phyloP scores from a whole-genome alignment of 345 rosid species.

The Anacardium occidentale region DNA sequence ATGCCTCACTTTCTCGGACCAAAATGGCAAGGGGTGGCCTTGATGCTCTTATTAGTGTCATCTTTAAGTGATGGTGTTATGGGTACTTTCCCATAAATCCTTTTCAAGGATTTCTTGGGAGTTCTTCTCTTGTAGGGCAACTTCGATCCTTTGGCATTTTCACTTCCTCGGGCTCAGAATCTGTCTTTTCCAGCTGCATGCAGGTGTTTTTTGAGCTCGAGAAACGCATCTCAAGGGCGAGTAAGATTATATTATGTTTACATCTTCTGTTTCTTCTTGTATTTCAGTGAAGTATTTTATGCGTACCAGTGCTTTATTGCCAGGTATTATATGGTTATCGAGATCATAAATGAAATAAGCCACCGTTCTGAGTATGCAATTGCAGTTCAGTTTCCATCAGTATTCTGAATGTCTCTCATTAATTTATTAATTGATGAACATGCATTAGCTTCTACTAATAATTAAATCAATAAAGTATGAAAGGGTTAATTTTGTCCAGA shows the following conservation, averaged over 20 bases:
- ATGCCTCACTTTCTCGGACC: background rate
- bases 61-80: background rate
- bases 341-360: background rate
- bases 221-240: conserved; percentile 26
- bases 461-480: too few relatives aligned
- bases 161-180: conserved; percentile 3
- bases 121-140: conserved; percentile 48
- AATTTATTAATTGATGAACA: background rate
- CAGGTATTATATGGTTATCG: background rate
- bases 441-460: background rate
- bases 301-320: background rate
- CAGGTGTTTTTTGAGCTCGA: conserved; percentile 14
- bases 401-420: background rate
- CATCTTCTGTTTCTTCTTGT: background rate
- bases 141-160: conserved; percentile 65
- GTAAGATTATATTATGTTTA: background rate
- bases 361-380: conserved; percentile 1
- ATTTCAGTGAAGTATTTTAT: background rate
- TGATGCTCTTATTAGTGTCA: background rate
- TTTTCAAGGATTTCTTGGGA: conserved; percentile 1
- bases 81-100: background rate
- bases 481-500: background rate
- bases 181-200: background rate
- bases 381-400: background rate
- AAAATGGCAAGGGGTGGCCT: conserved; percentile 15